Evolutionary conservation across 1,139 yeast species (phyloP).

Genomic region (Suhomyces yuchorum): DNA sequence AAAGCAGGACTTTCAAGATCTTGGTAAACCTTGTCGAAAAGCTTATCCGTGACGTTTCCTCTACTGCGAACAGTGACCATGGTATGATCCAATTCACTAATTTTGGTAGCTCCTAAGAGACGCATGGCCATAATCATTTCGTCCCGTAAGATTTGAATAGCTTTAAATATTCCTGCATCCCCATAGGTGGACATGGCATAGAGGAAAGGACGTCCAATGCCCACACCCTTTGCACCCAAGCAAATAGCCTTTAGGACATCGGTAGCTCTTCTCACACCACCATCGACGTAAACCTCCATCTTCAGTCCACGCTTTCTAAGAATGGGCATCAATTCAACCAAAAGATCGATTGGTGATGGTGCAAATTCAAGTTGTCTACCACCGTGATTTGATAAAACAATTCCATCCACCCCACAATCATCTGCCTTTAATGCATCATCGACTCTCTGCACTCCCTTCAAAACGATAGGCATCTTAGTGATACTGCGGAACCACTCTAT

Average conservation of each 20-base stretch:
- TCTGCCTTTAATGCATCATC: constrained; percentile 69
- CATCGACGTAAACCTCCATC: constrained; percentile 56
- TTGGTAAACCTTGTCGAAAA: constrained; percentile 42
- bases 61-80: constrained; percentile 35
- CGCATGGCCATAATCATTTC: constrained; percentile 90
- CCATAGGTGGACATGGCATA: constrained; percentile 76
- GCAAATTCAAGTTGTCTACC: constrained; percentile 73
- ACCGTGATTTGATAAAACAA: constrained; percentile 71
- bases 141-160: constrained; percentile 75
- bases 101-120: constrained; percentile 70
- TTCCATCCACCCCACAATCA: constrained; percentile 63
- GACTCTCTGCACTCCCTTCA: constrained; percentile 72
- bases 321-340: constrained; percentile 63
- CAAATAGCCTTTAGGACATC: constrained; percentile 68
- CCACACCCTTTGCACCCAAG: constrained; percentile 73
- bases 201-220: constrained; percentile 71
- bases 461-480: constrained; percentile 65
- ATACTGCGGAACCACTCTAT: constrained; percentile 56
- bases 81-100: constrained; percentile 60
- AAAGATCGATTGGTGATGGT: constrained; percentile 66
- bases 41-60: constrained; percentile 37
- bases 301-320: constrained; percentile 51
- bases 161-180: constrained; percentile 74
- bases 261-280: constrained; percentile 73
- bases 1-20: constrained; percentile 39